Evolutionary conservation across 257 asterid genomes (phyloP).

Genomic region (Penstemon newberryi): DNA sequence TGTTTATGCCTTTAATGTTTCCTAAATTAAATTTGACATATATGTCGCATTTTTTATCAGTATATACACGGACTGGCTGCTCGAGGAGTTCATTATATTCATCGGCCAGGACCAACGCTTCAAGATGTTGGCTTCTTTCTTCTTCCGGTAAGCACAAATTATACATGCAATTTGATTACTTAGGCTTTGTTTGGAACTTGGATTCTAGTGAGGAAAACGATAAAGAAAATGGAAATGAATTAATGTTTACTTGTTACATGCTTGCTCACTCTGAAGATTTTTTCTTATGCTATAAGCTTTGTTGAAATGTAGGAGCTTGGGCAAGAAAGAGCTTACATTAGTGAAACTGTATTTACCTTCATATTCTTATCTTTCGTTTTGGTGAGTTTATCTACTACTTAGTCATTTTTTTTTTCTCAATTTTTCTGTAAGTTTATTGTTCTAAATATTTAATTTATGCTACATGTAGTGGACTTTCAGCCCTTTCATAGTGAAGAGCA

Average conservation of each 20-base stretch:
- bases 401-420: not conserved
- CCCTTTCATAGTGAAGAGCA: slow-evolving; percentile 87
- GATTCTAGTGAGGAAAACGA: too few species aligned
- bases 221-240: too few species aligned
- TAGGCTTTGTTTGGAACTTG: too few species aligned
- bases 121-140: slow-evolving; percentile 73
- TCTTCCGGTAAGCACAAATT: slow-evolving; percentile 66
- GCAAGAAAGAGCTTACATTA: slow-evolving; percentile 74
- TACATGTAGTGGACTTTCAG: slow-evolving; percentile 95
- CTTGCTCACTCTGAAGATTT: slow-evolving; percentile 16
- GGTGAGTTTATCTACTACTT: slow-evolving; percentile 53
- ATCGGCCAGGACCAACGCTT: slow-evolving; percentile 70
- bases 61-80: slow-evolving; percentile 80
- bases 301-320: slow-evolving; percentile 78
- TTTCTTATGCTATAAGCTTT: slow-evolving; percentile 27
- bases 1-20: not conserved
- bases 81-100: slow-evolving; percentile 73
- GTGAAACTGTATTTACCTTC: slow-evolving; percentile 82
- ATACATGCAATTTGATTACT: slow-evolving; percentile 4
- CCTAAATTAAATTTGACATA: too few species aligned
- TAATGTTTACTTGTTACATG: not conserved
- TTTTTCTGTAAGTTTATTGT: not conserved
- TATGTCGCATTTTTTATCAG: slow-evolving; percentile 29
- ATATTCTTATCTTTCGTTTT: slow-evolving; percentile 72
- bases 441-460: slow-evolving; percentile 29